Base-by-base conservation (phyloP, 371 early-diverging fungal genomes). In the Circinella umbellata region DNA sequence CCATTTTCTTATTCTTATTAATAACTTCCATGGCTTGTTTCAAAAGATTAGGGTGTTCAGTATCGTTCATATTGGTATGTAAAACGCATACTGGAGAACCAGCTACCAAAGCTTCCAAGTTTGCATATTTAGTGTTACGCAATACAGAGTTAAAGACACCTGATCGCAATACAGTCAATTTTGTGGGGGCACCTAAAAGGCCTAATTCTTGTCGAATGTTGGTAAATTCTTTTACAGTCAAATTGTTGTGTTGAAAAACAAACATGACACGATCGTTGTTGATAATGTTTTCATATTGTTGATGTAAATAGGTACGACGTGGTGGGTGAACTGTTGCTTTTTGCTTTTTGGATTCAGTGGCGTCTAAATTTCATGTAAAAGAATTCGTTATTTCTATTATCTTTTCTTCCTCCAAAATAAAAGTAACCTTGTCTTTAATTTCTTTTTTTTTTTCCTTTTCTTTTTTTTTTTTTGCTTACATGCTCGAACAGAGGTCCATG, bases 201-300 rank as follows among this genome's bases (percentile, higher is more conserved):
- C 81, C 79, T 5, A 91, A 69, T 4, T 88, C 84, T 63, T 81
- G 79, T 68, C 91, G 84, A 46, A 89, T 68, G 55, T 79, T 70
- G 17, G 86, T 84, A 69, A 89, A 79, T 66, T 91, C 91, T 42
- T 84, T 74, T 38, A 89, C 87, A 0, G 85, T 84, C 75, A 91
- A 78, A 69, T 91, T 91, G 83, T 89, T 91, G 80, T 89, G 89
- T 71, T 91, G 91, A 55, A 87, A 84, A 63, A 91, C 79, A 68
- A 91, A 80, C 64, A 89, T 70, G 68, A 84, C 80, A 34, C 89
- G 80, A 75, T 89, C 89, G 59, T 82, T 72, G 36, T 80, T 69
- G 39, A 90, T 64, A 46, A 87, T 72, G 8, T 80, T 69, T 38
- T 76, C 66, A 71, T 90, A 90, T 68, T 83, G 73, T 53, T 87